Conservation (phyloP, 306 rosid species). For the Gillenia trifoliata region DNA sequence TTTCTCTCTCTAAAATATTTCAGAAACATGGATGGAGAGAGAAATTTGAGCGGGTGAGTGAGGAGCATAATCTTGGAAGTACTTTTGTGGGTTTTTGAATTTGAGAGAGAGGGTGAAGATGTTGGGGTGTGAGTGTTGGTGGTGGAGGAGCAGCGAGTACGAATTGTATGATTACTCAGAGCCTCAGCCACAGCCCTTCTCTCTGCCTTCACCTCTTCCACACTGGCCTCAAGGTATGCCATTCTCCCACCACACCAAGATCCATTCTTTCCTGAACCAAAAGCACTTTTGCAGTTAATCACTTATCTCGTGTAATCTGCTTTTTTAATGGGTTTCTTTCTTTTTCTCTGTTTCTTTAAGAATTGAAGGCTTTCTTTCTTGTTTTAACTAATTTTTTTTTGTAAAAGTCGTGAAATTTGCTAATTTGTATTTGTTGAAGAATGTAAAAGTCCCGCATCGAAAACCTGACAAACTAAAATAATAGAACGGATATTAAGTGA, state of each 20-base stretch:
- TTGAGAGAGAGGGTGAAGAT: slow-evolving; percentile 21
- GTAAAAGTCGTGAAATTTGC: background rate
- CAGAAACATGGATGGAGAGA: background rate
- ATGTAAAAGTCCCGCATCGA: too few species aligned
- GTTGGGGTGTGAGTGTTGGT: slow-evolving; percentile 60
- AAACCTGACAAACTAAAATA: too few species aligned
- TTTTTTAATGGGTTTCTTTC: background rate
- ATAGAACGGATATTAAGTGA: too few species aligned
- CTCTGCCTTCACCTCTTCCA: slow-evolving; percentile 77
- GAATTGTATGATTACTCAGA: slow-evolving; percentile 11
- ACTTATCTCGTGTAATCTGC: background rate
- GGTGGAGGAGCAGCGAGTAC: slow-evolving; percentile 45
- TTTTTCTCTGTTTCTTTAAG: background rate
- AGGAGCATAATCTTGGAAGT: background rate
- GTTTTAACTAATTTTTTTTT: background rate
- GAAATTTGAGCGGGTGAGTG: background rate
- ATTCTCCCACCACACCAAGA: too few species aligned
- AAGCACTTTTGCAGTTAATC: background rate
- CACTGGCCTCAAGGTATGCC: slow-evolving; percentile 80
- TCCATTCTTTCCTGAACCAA: background rate
- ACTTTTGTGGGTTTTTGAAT: background rate
- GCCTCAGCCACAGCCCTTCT: slow-evolving; percentile 45
- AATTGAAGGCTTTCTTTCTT: background rate
- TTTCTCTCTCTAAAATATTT: background rate
- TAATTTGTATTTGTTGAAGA: background rate